Conservation (phyloP, 192 early-diverging fungal species). For the Backusella mclennaniae region DNA sequence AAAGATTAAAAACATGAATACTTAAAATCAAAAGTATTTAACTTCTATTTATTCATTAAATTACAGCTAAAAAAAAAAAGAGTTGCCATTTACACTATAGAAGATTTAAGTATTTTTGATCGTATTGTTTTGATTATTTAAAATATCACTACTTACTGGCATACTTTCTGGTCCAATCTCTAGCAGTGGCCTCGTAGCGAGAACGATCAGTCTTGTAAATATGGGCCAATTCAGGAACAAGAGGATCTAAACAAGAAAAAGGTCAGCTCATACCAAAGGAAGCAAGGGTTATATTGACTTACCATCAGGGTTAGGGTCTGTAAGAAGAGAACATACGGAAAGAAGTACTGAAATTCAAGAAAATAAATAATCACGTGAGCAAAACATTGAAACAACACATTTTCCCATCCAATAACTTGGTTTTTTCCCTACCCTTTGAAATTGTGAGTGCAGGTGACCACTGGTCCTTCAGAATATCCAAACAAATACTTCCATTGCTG, state of each 20-base stretch:
- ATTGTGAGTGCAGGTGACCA: conserved; percentile 99
- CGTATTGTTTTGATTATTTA: background rate
- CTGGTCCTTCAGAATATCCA: conserved; percentile 98
- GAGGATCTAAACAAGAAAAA: conserved; percentile 64
- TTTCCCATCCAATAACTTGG: background rate
- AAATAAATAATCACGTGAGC: background rate
- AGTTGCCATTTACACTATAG: background rate
- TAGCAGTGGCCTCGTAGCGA: conserved; percentile 84
- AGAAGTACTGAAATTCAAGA: conserved; percentile 64
- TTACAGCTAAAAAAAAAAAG: background rate
- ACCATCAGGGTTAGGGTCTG: conserved; percentile 92
- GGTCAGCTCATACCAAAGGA: background rate
- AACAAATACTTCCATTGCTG: conserved; percentile 96
- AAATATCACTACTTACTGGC: conserved; percentile 41
- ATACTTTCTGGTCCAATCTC: conserved; percentile 94
- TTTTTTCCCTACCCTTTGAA: conserved; percentile 71
- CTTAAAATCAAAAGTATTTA: background rate
- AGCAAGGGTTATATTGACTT: background rate
- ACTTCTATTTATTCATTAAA: conserved; percentile 9
- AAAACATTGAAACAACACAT: background rate
- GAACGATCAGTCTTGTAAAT: conserved; percentile 93
- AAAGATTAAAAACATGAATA: background rate
- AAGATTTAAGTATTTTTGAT: background rate
- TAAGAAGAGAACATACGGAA: conserved; percentile 96
- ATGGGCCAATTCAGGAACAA: conserved; percentile 98